phyloP scores from a whole-genome alignment of 2,329 filamentous ascomycete genomes.

The Clarireedia monteithiana region DNA sequence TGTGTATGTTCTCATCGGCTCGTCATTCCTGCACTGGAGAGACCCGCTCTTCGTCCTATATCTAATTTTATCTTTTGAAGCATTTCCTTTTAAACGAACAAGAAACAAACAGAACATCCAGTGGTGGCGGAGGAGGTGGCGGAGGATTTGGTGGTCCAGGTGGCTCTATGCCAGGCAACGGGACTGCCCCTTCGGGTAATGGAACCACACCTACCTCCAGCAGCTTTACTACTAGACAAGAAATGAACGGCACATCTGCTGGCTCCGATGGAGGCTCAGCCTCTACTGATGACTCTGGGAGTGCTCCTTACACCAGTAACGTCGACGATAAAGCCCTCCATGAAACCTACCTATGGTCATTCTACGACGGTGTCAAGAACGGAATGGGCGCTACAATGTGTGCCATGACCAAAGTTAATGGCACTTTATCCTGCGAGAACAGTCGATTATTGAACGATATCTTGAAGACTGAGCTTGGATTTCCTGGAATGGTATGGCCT shows the following conservation, averaged over 20 bases:
- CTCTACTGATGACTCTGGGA: too few species aligned
- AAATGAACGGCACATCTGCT: too few species aligned
- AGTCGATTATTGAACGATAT: conserved; percentile 18
- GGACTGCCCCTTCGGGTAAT: too few species aligned
- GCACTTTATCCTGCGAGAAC: conserved; percentile 62
- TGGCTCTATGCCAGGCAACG: too few species aligned
- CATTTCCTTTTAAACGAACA: conserved; percentile 20
- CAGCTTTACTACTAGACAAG: too few species aligned
- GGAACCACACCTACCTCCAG: too few species aligned
- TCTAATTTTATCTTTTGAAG: conserved; percentile 1
- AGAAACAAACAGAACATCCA: conserved; percentile 13
- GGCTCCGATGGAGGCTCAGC: conserved; percentile 1
- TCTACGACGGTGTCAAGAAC: conserved; percentile 27
- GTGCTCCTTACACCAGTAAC: conserved; percentile 28
- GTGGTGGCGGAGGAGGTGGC: conserved; percentile 14
- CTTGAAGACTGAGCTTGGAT: conserved; percentile 27
- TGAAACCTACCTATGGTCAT: conserved; percentile 69
- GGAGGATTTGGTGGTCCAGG: background rate
- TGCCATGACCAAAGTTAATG: conserved; percentile 30
- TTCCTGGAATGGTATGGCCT: conserved; percentile 20
- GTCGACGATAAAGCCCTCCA: conserved; percentile 64
- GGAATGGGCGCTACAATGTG: conserved; percentile 15
- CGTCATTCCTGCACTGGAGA: too few species aligned
- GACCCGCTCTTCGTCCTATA: too few species aligned
- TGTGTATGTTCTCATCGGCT: too few species aligned